A percentile compares a stretch with the other conserved stretches of the same genome.
phyloP scores from a whole-genome alignment of 805 yeast species.

The Blastobotrys terrestris region DNA sequence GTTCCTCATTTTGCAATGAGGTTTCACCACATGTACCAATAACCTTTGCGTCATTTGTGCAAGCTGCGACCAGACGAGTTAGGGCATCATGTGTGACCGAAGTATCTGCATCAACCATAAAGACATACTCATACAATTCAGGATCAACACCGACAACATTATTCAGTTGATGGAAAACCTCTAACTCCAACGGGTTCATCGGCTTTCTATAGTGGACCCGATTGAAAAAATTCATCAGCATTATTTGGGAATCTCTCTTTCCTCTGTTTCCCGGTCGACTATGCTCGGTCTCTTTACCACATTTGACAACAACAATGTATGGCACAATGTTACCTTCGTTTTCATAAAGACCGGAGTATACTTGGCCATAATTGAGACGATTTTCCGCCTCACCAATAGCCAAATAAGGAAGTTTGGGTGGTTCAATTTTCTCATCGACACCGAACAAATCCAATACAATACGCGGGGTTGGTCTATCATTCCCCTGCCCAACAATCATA shows the following conservation, averaged over 20 bases:
- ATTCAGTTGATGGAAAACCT: constrained; percentile 48
- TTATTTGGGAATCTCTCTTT: constrained; percentile 57
- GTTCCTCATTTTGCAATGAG: constrained; percentile 48
- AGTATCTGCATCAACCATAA: constrained; percentile 64
- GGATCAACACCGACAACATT: constrained; percentile 56
- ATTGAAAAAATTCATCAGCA: constrained; percentile 53
- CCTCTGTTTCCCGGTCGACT: constrained; percentile 55
- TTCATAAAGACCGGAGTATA: constrained; percentile 57
- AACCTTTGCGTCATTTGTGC: constrained; percentile 51
- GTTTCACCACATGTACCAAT: constrained; percentile 64
- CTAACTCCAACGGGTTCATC: constrained; percentile 53
- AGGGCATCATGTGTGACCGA: constrained; percentile 47
- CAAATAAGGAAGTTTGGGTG: constrained; percentile 46
- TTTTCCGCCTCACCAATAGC: constrained; percentile 56
- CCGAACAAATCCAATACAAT: constrained; percentile 45
- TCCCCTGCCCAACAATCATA: constrained; percentile 53
- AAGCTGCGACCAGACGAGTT: constrained; percentile 51
- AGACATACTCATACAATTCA: constrained; percentile 48
- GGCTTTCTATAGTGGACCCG: constrained; percentile 53
- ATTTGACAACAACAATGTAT: constrained; percentile 46
- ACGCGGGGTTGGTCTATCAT: constrained; percentile 50
- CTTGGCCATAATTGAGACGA: constrained; percentile 56
- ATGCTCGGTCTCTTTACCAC: constrained; percentile 51
- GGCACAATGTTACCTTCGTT: constrained; percentile 51
- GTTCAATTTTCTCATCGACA: constrained; percentile 41